Evolutionary conservation across 148 eudicot genomes (phyloP), one percentile per base, ranked within the genome.

Genomic region (Hydrangea macrophylla): DNA sequence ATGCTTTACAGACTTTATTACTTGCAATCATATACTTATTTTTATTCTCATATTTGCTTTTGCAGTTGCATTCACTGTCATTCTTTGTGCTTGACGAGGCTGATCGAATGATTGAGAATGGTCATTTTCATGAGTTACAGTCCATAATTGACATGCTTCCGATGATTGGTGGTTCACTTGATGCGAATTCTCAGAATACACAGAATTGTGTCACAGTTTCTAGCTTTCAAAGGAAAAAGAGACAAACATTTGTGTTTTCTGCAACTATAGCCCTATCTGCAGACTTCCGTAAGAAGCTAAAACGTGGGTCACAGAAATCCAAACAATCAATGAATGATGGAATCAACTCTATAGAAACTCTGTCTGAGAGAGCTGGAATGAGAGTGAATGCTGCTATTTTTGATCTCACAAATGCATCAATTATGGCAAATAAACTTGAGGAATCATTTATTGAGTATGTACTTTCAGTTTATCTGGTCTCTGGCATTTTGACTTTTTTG

Each of bases 41-140:
- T 55, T 58, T 20, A 55, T 39, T 39, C 24, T 17, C 60, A 24
- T 55, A 60, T 32, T 75, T 71, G 53, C 17, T 66, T 58, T 55
- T 85, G 83, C 92, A 93, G 98, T 72, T 90, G 73, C 97, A 90
- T 83, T 90, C 89, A 24, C 60, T 94, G 58, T 94, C 98, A 69
- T 94, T 94, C 78, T 94, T 94, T 82, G 96, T 90, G 67, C 88
- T 94, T 80, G 98, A 94, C 74, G 98, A 94, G 81, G 98, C 98
- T 31, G 98, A 94, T 80, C 92, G 98, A 25, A 94, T 94, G 98
- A 86, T 94, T 54, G 97, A 94, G 81, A 80, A 73, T 75, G 98
- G 98, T 26, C 98, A 94, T 77, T 94, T 94, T 75, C 95, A 72
- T 26, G 98, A 94, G 81, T 80, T 94, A 64, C 98, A 94, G 73